Evolutionary conservation across 2,329 filamentous ascomycete species (phyloP).

Genomic region (Samsoniella hepiali): DNA sequence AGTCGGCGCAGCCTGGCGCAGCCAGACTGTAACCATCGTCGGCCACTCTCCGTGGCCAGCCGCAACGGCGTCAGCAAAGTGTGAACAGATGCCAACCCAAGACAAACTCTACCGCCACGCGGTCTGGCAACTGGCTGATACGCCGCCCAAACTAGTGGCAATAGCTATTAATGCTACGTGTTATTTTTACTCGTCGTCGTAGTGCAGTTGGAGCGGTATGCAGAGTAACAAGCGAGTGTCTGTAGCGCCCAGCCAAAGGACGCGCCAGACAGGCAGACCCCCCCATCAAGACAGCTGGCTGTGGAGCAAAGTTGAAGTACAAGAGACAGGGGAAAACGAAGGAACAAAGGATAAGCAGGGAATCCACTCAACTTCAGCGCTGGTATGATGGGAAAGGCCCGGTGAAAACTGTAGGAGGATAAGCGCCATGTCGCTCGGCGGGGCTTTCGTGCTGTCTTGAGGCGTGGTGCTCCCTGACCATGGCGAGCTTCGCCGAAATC

Average conservation of each 20-base stretch:
- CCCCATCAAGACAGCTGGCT: not conserved
- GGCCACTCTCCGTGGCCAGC: not conserved
- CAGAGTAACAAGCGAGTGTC: not conserved
- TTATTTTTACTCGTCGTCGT: not conserved
- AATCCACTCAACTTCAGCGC: not conserved
- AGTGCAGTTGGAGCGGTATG: not conserved
- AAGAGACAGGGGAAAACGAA: not conserved
- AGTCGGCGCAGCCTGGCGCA: not conserved
- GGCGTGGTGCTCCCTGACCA: not conserved
- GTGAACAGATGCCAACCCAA: not conserved
- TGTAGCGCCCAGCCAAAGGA: not conserved
- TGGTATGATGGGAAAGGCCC: not conserved
- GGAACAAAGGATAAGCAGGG: not conserved
- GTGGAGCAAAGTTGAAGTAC: not conserved
- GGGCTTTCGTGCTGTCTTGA: not conserved
- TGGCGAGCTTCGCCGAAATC: not conserved
- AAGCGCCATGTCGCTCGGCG: constrained; percentile 15
- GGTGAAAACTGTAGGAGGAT: not conserved
- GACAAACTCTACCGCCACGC: not conserved
- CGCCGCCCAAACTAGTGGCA: not conserved
- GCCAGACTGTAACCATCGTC: not conserved
- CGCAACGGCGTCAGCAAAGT: not conserved
- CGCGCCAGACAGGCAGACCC: not conserved
- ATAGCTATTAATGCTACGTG: not conserved
- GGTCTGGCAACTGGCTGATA: not conserved